Evolutionary conservation across 352 stramenopile species (phyloP).

Genomic region (Pythium monospermum): DNA sequence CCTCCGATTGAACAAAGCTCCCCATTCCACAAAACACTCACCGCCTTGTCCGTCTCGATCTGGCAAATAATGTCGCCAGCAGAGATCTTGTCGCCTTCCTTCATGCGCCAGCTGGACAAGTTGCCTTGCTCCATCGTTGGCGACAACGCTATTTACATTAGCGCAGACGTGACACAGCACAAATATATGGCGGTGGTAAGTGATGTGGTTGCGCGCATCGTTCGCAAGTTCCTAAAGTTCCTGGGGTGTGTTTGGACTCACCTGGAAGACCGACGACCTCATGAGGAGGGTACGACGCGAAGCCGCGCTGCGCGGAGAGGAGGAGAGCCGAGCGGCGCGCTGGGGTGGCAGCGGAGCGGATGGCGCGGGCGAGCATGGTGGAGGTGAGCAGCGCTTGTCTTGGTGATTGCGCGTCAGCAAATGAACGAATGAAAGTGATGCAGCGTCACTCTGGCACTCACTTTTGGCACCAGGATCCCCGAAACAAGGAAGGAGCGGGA

Average conservation of each 20-base stretch:
- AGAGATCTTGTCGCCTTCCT: conserved; percentile 90
- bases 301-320: conserved; percentile 30
- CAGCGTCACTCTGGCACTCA: background rate
- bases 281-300: conserved; percentile 71
- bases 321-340: conserved; percentile 33
- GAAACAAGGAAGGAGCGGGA: conserved; percentile 10
- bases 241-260: no score
- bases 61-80: conserved; percentile 95
- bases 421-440: background rate
- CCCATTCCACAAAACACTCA: no score
- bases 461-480: conserved; percentile 15
- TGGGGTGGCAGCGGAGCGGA: conserved; percentile 35
- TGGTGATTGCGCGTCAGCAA: conserved; percentile 19
- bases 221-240: no score
- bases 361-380: conserved; percentile 59
- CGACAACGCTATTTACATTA: conserved; percentile 74
- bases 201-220: no score
- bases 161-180: background rate
- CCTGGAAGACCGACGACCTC: conserved; percentile 76
- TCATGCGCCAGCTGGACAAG: conserved; percentile 93
- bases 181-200: background rate
- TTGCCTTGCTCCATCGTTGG: conserved; percentile 97
- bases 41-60: conserved; percentile 99
- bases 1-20: no score
- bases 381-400: no score